A percentile compares a stretch with the other conserved stretches of the same genome.
Evolutionary conservation across 352 stramenopile species (phyloP).

Genomic region (Pythium monospermum): DNA sequence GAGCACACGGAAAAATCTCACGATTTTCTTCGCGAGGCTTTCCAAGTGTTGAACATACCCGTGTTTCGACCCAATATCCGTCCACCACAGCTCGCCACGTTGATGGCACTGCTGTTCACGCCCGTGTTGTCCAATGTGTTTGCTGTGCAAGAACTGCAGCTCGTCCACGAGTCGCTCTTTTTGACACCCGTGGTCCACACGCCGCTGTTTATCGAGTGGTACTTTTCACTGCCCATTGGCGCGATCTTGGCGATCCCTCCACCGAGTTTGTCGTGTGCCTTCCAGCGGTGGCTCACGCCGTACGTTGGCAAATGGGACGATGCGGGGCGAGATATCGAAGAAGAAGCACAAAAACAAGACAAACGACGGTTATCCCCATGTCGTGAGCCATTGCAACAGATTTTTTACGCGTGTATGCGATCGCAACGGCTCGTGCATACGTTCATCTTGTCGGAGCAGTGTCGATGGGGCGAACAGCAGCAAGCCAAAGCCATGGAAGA

Average conservation of each 20-base stretch:
- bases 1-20: constrained; percentile 54
- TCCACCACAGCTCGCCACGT: constrained; percentile 25
- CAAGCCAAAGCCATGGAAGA: constrained; percentile 72
- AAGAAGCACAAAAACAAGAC: constrained; percentile 26
- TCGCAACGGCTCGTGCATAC: constrained; percentile 58
- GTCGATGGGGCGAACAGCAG: constrained; percentile 52
- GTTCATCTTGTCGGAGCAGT: constrained; percentile 70
- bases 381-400: constrained; percentile 26
- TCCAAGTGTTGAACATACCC: constrained; percentile 39
- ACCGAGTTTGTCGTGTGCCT: constrained; percentile 59
- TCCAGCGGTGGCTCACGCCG: constrained; percentile 73
- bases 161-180: constrained; percentile 56
- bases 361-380: constrained; percentile 39
- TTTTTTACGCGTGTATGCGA: constrained; percentile 64
- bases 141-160: constrained; percentile 71
- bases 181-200: constrained; percentile 36
- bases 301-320: constrained; percentile 41
- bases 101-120: constrained; percentile 66
- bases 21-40: constrained; percentile 45
- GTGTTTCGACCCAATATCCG: constrained; percentile 35
- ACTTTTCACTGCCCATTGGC: constrained; percentile 64
- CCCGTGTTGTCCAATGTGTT: constrained; percentile 77
- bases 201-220: constrained; percentile 77
- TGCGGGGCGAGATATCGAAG: constrained; percentile 29
- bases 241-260: constrained; percentile 50